phyloP scores from a whole-genome alignment of 306 rosid species.

The Oemleria cerasiformis region DNA sequence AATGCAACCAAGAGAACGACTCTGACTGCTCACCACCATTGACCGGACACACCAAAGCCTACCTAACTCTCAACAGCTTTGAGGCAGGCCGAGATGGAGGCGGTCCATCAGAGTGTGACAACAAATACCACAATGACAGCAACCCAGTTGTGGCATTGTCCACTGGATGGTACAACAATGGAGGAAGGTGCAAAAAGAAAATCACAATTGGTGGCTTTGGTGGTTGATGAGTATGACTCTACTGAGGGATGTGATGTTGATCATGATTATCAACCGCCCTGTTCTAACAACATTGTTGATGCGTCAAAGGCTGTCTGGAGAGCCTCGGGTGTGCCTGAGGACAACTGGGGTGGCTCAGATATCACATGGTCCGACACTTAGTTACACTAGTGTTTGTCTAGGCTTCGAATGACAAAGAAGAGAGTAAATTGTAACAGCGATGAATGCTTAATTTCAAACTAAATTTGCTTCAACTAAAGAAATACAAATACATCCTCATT shows the following conservation, averaged over 20 bases:
- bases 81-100: constrained; percentile 45
- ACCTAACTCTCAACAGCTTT: constrained; percentile 44
- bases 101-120: constrained; percentile 41
- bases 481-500: constrained; percentile 41
- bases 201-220: constrained; percentile 41
- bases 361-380: constrained; percentile 20
- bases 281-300: constrained; percentile 41
- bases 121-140: constrained; percentile 37
- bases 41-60: constrained; percentile 34
- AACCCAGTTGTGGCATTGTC: constrained; percentile 46
- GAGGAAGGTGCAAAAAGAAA: constrained; percentile 31
- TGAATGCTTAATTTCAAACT: constrained; percentile 29
- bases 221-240: constrained; percentile 64
- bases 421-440: not conserved
- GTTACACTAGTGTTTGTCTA: not conserved
- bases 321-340: constrained; percentile 19
- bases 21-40: constrained; percentile 43
- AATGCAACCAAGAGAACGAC: constrained; percentile 42
- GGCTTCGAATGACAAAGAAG: not conserved
- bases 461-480: constrained; percentile 39
- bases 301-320: constrained; percentile 33
- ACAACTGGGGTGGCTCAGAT: constrained; percentile 19
- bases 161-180: constrained; percentile 39
- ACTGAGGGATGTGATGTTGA: constrained; percentile 43
- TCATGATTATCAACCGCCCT: constrained; percentile 19